Evolutionary conservation across 257 asterid species (phyloP).

Genomic region (Hygrophila difformis): DNA sequence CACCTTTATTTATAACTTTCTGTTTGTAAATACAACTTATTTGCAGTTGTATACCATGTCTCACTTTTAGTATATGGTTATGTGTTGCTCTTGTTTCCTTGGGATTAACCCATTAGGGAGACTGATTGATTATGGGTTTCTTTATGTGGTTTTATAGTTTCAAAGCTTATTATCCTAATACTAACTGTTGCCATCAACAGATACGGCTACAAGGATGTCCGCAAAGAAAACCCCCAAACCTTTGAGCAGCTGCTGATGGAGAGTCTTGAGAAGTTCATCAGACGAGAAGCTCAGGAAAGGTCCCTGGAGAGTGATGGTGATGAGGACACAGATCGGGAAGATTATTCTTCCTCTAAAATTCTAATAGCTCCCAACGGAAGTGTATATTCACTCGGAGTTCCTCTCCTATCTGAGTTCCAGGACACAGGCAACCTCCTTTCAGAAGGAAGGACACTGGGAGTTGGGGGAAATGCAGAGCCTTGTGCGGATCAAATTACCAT

Average conservation of each 20-base stretch:
- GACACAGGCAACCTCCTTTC: slow-evolving; percentile 36
- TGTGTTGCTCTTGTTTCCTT: too few species aligned
- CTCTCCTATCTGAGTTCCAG: slow-evolving; percentile 67
- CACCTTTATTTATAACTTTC: background rate
- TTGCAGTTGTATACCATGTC: too few species aligned
- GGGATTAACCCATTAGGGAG: too few species aligned
- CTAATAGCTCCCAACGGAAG: slow-evolving; percentile 88
- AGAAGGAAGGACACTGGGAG: slow-evolving; percentile 35
- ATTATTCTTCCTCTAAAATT: slow-evolving; percentile 50
- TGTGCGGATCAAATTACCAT: slow-evolving; percentile 25
- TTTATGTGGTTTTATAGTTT: background rate
- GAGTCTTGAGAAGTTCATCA: slow-evolving; percentile 84
- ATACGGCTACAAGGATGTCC: slow-evolving; percentile 96
- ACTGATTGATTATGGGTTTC: background rate
- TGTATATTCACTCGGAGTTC: slow-evolving; percentile 71
- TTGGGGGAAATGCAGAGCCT: slow-evolving; percentile 32
- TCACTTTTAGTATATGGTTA: too few species aligned
- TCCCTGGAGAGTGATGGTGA: slow-evolving; percentile 84
- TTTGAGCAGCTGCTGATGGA: slow-evolving; percentile 94
- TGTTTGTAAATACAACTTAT: too few species aligned
- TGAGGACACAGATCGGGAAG: slow-evolving; percentile 52
- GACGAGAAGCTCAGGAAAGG: slow-evolving; percentile 92
- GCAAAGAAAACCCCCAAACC: slow-evolving; percentile 82
- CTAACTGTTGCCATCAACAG: slow-evolving; percentile 33
- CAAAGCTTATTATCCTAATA: background rate